Conservation (phyloP, 768 basidiomycete genomes). For the Tylopilus intermedius region DNA sequence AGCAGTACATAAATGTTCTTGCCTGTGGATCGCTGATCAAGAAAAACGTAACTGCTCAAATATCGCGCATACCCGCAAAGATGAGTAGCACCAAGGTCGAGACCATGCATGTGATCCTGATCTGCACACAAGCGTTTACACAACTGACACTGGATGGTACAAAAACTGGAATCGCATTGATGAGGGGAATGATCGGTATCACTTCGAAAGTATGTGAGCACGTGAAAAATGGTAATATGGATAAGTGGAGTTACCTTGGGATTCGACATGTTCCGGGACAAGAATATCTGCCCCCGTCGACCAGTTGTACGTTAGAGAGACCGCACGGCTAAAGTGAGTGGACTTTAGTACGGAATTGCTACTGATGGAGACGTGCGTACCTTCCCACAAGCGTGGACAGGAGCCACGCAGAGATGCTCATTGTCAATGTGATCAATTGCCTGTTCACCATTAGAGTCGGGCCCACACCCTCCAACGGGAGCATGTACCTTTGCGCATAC, state of each 20-base stretch:
- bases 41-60: not conserved
- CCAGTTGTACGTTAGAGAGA: constrained; percentile 28
- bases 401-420: constrained; percentile 51
- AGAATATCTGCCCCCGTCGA: constrained; percentile 31
- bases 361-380: constrained; percentile 22
- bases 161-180: constrained; percentile 47
- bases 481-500: constrained; percentile 47
- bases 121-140: constrained; percentile 51
- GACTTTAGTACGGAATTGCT: not conserved
- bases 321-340: constrained; percentile 36
- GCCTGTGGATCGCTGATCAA: constrained; percentile 30
- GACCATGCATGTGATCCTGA: constrained; percentile 6
- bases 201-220: constrained; percentile 27
- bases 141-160: constrained; percentile 50
- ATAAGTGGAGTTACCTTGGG: constrained; percentile 31
- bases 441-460: constrained; percentile 25
- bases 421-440: constrained; percentile 42
- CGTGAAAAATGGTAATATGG: not conserved
- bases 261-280: constrained; percentile 42
- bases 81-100: not conserved
- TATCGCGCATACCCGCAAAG: constrained; percentile 5
- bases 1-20: constrained; percentile 45
- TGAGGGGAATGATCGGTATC: constrained; percentile 43
- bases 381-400: constrained; percentile 52
- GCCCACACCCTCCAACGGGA: not conserved